phyloP scores from a whole-genome alignment of 2,329 filamentous ascomycete species.

The Aspergillus sp. region DNA sequence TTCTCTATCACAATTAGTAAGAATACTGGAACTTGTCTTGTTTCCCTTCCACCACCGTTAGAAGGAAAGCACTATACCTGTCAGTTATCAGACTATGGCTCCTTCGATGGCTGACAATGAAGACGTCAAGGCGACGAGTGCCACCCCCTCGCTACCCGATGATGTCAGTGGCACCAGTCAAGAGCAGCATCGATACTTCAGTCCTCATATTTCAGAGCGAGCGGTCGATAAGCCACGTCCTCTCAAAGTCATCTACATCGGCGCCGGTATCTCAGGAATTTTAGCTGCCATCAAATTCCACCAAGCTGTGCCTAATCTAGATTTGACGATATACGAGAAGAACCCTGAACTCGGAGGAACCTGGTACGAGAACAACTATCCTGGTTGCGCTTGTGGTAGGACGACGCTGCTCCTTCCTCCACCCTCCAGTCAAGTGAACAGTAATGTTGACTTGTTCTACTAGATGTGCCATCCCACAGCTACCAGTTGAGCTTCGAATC shows the following conservation, averaged over 20 bases:
- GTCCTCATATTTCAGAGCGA: neutral
- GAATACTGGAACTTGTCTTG: neutral
- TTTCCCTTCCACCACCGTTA: neutral
- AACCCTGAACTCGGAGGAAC: conserved; percentile 6
- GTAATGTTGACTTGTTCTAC: neutral
- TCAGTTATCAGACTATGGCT: neutral
- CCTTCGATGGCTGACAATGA: neutral
- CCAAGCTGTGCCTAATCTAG: neutral
- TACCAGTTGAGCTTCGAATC: conserved; percentile 9
- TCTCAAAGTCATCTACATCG: conserved; percentile 8
- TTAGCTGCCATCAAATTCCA: conserved; percentile 3
- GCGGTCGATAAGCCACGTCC: neutral
- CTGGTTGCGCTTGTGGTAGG: conserved; percentile 6
- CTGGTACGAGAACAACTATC: conserved; percentile 9
- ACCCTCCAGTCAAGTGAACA: too few relatives aligned
- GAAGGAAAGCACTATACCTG: neutral
- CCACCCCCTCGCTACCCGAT: neutral
- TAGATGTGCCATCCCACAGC: conserved; percentile 5
- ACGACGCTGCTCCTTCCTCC: neutral
- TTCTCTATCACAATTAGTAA: neutral
- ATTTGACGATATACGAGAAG: conserved; percentile 6
- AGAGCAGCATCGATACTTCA: neutral
- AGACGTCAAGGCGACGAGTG: neutral
- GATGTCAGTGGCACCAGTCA: neutral
- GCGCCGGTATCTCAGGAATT: conserved; percentile 8